Evolutionary conservation across 208 protist species (phyloP), one percentile per base, ranked within the genome.

Genomic region (Herpetomonas muscarum): DNA sequence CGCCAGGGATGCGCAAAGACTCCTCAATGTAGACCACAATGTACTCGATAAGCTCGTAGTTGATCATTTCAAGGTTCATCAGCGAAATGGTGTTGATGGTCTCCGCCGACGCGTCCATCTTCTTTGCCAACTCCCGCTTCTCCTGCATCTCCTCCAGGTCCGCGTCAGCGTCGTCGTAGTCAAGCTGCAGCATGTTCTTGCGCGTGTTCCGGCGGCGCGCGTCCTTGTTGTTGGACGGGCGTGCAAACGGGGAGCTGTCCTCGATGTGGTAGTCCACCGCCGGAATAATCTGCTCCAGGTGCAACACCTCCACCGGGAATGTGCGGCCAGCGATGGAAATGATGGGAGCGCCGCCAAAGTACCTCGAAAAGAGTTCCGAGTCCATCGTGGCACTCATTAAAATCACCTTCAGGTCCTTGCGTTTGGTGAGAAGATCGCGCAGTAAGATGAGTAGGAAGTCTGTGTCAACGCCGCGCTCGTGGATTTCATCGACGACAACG

Each of bases 321-420:
- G 93, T 98, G 53, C 94, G 91, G 24, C 97, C 96, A 13, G 79
- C 79, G 56, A 99, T 98, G 47, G 82, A 74, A 32, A 98, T 85
- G 36, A 92, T 59, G 48, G 88, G 75, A 19, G 88, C 85, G 6
- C 77, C 83, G 55, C 90, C 79, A 76, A 98, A 98, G 64, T 98
- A 98, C 17, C 76, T 69, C 13, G 88, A 67, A 58, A 98, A 97
- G n/a, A 97, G 68, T 48, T 95, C 91, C 21, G 91, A 90, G 65
- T 98, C 90, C 74, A 98, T 90, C 30, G 96, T 98, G 17, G 96
- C 96, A 60, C 85, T 96, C 93, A 98, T 98, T 32, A 98, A 68
- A 42, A 98, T 79, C 2, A 98, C 76, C 63, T 94, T 97, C 17
- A 98, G 56, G 54, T 85, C 80, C 0, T 21, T 70, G 45, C 81